Percentiles rank a stretch among this genome's conserved stretches.
Conservation (phyloP, 2,329 filamentous ascomycete genomes). For the Hymenoscyphus fraxineus region DNA sequence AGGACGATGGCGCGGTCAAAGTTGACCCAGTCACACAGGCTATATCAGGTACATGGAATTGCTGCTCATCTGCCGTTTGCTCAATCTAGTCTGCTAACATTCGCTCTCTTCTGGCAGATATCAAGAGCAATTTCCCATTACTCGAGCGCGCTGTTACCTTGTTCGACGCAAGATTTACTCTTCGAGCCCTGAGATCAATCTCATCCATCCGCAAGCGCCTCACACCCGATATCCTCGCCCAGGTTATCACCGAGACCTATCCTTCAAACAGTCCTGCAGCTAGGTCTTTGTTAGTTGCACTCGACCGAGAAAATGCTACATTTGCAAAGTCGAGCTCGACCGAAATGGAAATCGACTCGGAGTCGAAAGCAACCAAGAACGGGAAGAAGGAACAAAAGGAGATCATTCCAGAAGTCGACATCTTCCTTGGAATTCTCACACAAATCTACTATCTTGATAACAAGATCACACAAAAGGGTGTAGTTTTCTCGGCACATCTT, state of each 20-base stretch:
- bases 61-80: background rate
- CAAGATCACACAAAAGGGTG: slow-evolving; percentile 75
- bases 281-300: slow-evolving; percentile 64
- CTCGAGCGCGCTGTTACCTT: slow-evolving; percentile 87
- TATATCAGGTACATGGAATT: slow-evolving; percentile 55
- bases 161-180: slow-evolving; percentile 92
- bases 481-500: slow-evolving; percentile 78
- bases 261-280: slow-evolving; percentile 57
- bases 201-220: slow-evolving; percentile 92
- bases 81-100: slow-evolving; percentile 16
- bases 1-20: slow-evolving; percentile 44
- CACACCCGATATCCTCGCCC: slow-evolving; percentile 73
- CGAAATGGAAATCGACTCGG: slow-evolving; percentile 72
- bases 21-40: slow-evolving; percentile 59
- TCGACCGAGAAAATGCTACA: slow-evolving; percentile 63
- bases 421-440: slow-evolving; percentile 80
- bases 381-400: slow-evolving; percentile 67
- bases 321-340: slow-evolving; percentile 54
- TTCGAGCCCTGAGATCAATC: slow-evolving; percentile 90
- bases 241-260: slow-evolving; percentile 79
- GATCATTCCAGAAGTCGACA: slow-evolving; percentile 78
- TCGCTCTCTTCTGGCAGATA: slow-evolving; percentile 57
- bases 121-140: slow-evolving; percentile 88
- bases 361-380: slow-evolving; percentile 54
- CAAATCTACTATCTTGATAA: slow-evolving; percentile 88